Evolutionary conservation across 1,284 basidiomycete species (phyloP).

Genomic region (Ganoderma multipileum): DNA sequence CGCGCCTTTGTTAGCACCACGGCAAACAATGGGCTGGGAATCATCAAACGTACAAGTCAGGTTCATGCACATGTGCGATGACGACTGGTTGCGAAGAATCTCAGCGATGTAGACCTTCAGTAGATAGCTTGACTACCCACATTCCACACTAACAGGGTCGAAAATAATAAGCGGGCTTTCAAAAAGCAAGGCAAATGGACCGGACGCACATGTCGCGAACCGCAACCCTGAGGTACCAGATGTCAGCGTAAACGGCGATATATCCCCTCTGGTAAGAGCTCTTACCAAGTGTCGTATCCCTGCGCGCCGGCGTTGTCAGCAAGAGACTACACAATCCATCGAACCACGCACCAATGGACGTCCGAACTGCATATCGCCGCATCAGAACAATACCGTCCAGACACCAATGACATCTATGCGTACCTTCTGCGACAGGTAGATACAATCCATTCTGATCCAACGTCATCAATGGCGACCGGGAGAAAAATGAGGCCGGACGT

Average conservation of each 20-base stretch:
- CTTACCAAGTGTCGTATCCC: conserved; percentile 66
- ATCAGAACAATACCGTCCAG: not conserved
- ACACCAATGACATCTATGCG: conserved; percentile 22
- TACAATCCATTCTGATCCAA: conserved; percentile 82
- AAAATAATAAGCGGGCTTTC: not conserved
- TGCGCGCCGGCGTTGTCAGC: conserved; percentile 36
- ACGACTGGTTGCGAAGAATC: conserved; percentile 55
- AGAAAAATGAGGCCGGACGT: conserved; percentile 30
- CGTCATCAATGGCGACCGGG: not conserved
- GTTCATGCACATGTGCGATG: conserved; percentile 65
- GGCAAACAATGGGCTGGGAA: not conserved
- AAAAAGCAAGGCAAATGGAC: not conserved
- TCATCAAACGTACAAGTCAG: conserved; percentile 71
- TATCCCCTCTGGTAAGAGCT: not conserved
- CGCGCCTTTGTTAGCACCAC: conserved; percentile 37
- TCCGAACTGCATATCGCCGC: conserved; percentile 45
- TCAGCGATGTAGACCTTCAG: not conserved
- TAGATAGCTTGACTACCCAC: conserved; percentile 45
- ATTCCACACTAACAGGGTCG: conserved; percentile 62
- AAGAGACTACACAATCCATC: not conserved
- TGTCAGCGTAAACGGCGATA: conserved; percentile 1
- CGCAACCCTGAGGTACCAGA: conserved; percentile 58
- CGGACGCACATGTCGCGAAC: conserved; percentile 76
- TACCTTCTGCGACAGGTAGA: conserved; percentile 93
- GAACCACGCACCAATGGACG: conserved; percentile 48